phyloP scores from a whole-genome alignment of 306 rosid species.

The Potentilla sterilis region DNA sequence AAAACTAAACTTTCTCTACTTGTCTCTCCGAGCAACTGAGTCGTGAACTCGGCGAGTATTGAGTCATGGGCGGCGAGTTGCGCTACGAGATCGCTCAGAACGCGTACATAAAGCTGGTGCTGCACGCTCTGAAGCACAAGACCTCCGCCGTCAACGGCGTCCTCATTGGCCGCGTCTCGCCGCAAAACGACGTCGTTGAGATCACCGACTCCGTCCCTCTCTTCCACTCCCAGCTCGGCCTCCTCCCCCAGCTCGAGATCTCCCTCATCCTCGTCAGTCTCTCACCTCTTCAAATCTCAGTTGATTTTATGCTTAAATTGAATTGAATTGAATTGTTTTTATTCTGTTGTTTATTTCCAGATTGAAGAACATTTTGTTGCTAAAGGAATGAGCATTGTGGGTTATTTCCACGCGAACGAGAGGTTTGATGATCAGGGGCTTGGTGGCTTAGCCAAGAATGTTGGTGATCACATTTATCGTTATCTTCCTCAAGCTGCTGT shows the following conservation, averaged over 20 bases:
- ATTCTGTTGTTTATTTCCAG: too few relatives aligned
- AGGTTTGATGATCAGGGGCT: constrained; percentile 84
- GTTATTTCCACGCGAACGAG: constrained; percentile 94
- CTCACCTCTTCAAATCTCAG: background rate
- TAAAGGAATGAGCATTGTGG: constrained; percentile 71
- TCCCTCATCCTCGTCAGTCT: constrained; percentile 74
- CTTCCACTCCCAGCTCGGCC: constrained; percentile 83
- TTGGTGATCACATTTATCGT: constrained; percentile 84
- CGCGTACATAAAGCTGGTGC: constrained; percentile 79
- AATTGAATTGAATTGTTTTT: background rate
- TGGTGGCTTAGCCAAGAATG: constrained; percentile 70
- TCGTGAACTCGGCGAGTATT: background rate
- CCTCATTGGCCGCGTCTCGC: constrained; percentile 75
- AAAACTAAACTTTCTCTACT: background rate
- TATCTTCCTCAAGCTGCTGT: constrained; percentile 82
- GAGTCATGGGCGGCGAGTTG: constrained; percentile 67
- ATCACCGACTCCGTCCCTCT: constrained; percentile 90
- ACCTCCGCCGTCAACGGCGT: constrained; percentile 85
- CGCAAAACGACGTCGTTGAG: constrained; percentile 60
- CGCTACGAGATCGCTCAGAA: constrained; percentile 73
- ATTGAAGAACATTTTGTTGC: constrained; percentile 78
- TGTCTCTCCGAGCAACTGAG: background rate
- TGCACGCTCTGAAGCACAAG: constrained; percentile 80
- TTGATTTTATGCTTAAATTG: background rate
- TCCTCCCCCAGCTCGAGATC: constrained; percentile 94